Evolutionary conservation across 306 rosid species (phyloP).

Genomic region (Gastrolobium villosum): DNA sequence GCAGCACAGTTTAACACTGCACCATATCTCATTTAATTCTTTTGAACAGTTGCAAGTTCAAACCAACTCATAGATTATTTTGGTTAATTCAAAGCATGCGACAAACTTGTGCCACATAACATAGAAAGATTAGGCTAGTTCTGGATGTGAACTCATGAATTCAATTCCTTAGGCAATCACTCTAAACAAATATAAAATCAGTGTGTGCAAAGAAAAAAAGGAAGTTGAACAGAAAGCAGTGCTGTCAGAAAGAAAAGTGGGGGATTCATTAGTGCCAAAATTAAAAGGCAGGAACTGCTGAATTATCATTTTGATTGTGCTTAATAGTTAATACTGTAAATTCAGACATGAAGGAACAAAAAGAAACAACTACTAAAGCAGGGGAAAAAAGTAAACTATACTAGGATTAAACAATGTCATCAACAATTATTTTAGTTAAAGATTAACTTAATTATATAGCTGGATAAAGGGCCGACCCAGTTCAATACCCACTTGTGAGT

Average conservation of each 20-base stretch:
- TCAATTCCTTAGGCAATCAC: conserved; percentile 3
- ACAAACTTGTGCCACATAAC: conserved; percentile 29
- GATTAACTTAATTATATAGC: conserved; percentile 6
- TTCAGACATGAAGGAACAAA: not conserved
- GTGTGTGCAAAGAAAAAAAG: conserved; percentile 16
- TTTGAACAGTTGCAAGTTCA: conserved; percentile 33
- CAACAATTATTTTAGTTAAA: not conserved
- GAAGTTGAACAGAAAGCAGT: conserved; percentile 28
- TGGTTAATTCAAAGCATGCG: not conserved
- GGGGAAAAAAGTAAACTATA: not conserved
- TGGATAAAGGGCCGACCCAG: too few species aligned
- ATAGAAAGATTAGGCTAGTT: conserved; percentile 18
- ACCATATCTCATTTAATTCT: conserved; percentile 24
- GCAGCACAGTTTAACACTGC: conserved; percentile 38
- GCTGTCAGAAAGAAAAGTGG: conserved; percentile 14
- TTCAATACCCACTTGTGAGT: too few species aligned
- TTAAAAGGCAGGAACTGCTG: not conserved
- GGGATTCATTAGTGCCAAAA: not conserved
- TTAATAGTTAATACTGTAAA: not conserved
- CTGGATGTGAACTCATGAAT: conserved; percentile 22
- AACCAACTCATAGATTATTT: conserved; percentile 39
- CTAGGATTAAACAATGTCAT: conserved; percentile 4
- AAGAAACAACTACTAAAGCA: not conserved
- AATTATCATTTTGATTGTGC: conserved; percentile 10
- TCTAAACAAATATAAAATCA: conserved; percentile 12